These are phyloP conservation scores for Triglochin maritima DNA, from an alignment of 106 monocot genomes.

Conservation along the genomic window DNA sequence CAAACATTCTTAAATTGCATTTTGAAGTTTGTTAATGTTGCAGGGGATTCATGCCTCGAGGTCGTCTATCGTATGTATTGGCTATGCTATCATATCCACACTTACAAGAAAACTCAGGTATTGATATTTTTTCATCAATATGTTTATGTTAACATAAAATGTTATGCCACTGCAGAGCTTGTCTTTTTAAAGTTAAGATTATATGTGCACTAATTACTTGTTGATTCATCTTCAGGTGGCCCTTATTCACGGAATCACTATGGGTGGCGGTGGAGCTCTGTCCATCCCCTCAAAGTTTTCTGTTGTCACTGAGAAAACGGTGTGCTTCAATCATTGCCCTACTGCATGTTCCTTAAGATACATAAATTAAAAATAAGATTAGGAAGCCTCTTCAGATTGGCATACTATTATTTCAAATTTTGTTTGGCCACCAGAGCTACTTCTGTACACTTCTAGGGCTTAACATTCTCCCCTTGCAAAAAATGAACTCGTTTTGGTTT, in stretches of 20 bases:
- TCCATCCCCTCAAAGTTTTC: conserved; percentile 64
- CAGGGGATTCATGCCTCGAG: conserved; percentile 69
- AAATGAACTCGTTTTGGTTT: too few species aligned
- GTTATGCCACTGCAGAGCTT: too few species aligned
- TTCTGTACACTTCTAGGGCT: too few species aligned
- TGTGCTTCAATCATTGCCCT: conserved; percentile 12
- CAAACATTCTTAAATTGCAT: too few species aligned
- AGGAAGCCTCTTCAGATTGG: too few species aligned
- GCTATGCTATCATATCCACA: conserved; percentile 92
- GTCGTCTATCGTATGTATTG: conserved; percentile 98
- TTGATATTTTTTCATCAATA: not conserved
- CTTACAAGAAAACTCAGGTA: conserved; percentile 78
- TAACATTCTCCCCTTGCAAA: too few species aligned
- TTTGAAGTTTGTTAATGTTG: not conserved
- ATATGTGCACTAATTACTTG: not conserved
- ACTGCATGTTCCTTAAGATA: conserved; percentile 11
- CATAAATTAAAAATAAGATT: too few species aligned
- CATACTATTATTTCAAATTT: too few species aligned
- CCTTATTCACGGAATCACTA: conserved; percentile 72
- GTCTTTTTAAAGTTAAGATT: too few species aligned
- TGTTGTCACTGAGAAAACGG: conserved; percentile 86
- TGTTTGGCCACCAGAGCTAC: too few species aligned
- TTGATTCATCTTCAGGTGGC: conserved; percentile 40
- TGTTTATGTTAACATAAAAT: too few species aligned
- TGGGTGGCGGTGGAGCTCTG: conserved; percentile 85